Evolutionary conservation across 2,329 filamentous ascomycete genomes (phyloP), one percentile per base, ranked within the genome.

Genomic region (Dactylellina parvicollis): DNA sequence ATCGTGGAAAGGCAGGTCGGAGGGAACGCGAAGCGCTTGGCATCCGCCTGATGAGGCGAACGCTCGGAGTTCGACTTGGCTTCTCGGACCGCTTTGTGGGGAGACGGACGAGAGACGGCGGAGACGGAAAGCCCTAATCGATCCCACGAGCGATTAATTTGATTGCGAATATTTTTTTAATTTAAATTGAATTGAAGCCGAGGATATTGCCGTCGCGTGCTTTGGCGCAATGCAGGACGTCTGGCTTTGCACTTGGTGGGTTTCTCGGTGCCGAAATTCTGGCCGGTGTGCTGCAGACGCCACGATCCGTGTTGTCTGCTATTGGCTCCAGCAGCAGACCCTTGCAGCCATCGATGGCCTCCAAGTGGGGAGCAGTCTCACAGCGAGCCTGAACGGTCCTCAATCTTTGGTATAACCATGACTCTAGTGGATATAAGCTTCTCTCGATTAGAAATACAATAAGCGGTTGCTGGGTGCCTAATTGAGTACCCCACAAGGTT

Each of bases 1-100:
- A n/a, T n/a, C n/a, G 26, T 47, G 38, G 26, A 59, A 20, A 44
- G 55, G 55, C 55, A 59, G 55, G 55, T 59, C 55, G 55, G 55
- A 59, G 54, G 4, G 26, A 46, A 32, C 3, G 38, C 14, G 5
- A 42, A 26, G 38, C 18, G 38, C 55, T 59, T 59, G 55, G 55
- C 55, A 59, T 47, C 12, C 34, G 36, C 55, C 55, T 26, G 47
- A 59, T 32, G 38, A 16, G 55, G 38, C 42, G 38, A 59, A 44
- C 38, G 16, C 10, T 59, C 55, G 55, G 55, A 59, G 40, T 20
- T 34, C n/a, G 55, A 59, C 16, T 46, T 46, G 55, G 55, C 55
- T 46, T 59, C 28, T 59, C 55, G 55, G 55, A 59, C 18, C 20
- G 4, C 12, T 16, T n/a, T n/a, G n/a, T n/a, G n/a, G n/a, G n/a